Conservation (phyloP, 257 asterid genomes). For the Gynochthodes officinalis region DNA sequence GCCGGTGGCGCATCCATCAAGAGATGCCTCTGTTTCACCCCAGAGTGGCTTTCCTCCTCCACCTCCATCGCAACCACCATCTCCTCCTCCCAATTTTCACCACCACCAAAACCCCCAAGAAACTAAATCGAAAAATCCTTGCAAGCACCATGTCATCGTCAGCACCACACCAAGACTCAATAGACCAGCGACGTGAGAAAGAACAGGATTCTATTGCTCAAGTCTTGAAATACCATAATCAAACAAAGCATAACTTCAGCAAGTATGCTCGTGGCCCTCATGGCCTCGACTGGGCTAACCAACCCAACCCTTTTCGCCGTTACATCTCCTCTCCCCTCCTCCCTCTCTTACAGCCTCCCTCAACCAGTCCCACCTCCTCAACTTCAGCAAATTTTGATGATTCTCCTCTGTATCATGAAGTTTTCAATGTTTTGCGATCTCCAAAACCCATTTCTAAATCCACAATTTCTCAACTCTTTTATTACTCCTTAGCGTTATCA, state of each 20-base stretch:
- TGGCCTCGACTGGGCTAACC: slow-evolving; percentile 97
- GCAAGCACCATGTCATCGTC: slow-evolving; percentile 54
- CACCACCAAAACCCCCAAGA: slow-evolving; percentile 29
- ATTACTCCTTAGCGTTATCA: slow-evolving; percentile 70
- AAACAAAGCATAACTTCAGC: slow-evolving; percentile 70
- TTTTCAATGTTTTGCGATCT: slow-evolving; percentile 46
- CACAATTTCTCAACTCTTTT: slow-evolving; percentile 61
- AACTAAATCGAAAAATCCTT: slow-evolving; percentile 18
- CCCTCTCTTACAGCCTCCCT: slow-evolving; percentile 59
- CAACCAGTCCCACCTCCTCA: neutral
- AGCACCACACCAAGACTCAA: slow-evolving; percentile 25
- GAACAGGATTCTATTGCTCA: slow-evolving; percentile 41
- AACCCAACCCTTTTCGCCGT: slow-evolving; percentile 96
- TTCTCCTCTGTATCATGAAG: slow-evolving; percentile 47
- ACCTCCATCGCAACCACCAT: slow-evolving; percentile 20
- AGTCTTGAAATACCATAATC: slow-evolving; percentile 66
- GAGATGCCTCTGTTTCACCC: slow-evolving; percentile 33
- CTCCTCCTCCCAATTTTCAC: slow-evolving; percentile 15
- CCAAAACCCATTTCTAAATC: slow-evolving; percentile 52
- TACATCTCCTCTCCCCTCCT: slow-evolving; percentile 62
- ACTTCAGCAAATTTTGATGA: slow-evolving; percentile 9
- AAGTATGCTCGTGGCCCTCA: slow-evolving; percentile 78
- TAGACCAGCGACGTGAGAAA: slow-evolving; percentile 21
- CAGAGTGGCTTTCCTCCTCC: slow-evolving; percentile 23
- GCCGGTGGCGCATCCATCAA: neutral